These are phyloP conservation scores for Teunomyces tritomae DNA, from an alignment of 805 yeast genomes.

Conservation along the genomic window DNA sequence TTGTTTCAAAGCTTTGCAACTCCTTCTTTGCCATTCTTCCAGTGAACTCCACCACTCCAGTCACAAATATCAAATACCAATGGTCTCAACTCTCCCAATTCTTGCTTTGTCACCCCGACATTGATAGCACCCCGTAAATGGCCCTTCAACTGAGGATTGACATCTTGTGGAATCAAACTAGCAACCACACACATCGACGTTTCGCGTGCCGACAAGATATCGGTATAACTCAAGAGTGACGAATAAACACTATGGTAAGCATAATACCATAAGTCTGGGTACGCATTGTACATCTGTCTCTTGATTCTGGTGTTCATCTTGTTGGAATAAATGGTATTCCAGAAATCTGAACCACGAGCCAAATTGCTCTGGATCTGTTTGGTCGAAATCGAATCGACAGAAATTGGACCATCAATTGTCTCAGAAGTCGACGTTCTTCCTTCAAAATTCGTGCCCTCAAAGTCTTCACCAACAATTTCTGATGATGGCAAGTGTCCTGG, in stretches of 20 bases:
- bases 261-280: slow-evolving; percentile 82
- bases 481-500: slow-evolving; percentile 38
- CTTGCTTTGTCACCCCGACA: slow-evolving; percentile 67
- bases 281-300: slow-evolving; percentile 66
- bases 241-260: slow-evolving; percentile 73
- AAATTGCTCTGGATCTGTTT: slow-evolving; percentile 24
- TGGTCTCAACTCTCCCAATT: slow-evolving; percentile 56
- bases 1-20: slow-evolving; percentile 45
- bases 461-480: slow-evolving; percentile 38
- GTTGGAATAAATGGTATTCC: slow-evolving; percentile 67
- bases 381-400: slow-evolving; percentile 27
- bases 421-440: slow-evolving; percentile 10
- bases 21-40: slow-evolving; percentile 51
- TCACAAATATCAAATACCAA: slow-evolving; percentile 62
- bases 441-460: slow-evolving; percentile 36
- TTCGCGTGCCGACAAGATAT: slow-evolving; percentile 60
- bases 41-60: slow-evolving; percentile 63
- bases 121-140: slow-evolving; percentile 85
- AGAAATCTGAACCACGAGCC: slow-evolving; percentile 59
- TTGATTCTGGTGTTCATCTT: slow-evolving; percentile 69
- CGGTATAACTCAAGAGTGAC: slow-evolving; percentile 69
- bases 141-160: slow-evolving; percentile 88
- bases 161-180: slow-evolving; percentile 86
- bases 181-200: slow-evolving; percentile 77
- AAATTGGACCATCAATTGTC: slow-evolving; percentile 44